Conservation (phyloP, 1,284 basidiomycete genomes). For the Pterula multifida region DNA sequence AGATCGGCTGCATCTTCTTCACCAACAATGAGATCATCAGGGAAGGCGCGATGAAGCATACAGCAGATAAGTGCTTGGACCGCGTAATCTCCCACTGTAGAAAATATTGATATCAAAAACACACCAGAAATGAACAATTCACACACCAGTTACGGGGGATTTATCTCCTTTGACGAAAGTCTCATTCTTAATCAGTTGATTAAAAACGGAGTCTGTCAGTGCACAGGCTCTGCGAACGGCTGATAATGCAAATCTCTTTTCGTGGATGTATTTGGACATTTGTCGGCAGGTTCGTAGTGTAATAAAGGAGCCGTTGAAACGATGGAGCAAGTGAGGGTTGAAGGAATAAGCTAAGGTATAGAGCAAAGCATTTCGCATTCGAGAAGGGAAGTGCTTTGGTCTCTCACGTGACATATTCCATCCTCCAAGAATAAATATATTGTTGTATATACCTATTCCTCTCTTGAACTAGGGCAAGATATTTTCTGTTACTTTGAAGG, state of each 20-base stretch:
- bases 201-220: conserved; percentile 81
- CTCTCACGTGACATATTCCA: too few species aligned
- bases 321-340: neutral
- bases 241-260: conserved; percentile 71
- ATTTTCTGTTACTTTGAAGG: neutral
- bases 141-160: conserved; percentile 85
- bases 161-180: conserved; percentile 89
- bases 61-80: conserved; percentile 85
- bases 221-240: conserved; percentile 84
- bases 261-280: conserved; percentile 14
- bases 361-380: conserved; percentile 12
- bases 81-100: conserved; percentile 80
- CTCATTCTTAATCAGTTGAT: conserved; percentile 78
- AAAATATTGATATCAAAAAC: neutral
- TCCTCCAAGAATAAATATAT: too few species aligned
- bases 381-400: too few species aligned
- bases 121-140: conserved; percentile 1
- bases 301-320: neutral
- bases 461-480: too few species aligned
- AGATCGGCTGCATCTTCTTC: conserved; percentile 91
- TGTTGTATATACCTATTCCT: too few species aligned
- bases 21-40: conserved; percentile 82
- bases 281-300: neutral
- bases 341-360: neutral
- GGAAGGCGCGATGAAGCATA: conserved; percentile 68